Evolutionary conservation across 2,329 filamentous ascomycete species (phyloP).

Genomic region (Pseudogymnoascus sp.): DNA sequence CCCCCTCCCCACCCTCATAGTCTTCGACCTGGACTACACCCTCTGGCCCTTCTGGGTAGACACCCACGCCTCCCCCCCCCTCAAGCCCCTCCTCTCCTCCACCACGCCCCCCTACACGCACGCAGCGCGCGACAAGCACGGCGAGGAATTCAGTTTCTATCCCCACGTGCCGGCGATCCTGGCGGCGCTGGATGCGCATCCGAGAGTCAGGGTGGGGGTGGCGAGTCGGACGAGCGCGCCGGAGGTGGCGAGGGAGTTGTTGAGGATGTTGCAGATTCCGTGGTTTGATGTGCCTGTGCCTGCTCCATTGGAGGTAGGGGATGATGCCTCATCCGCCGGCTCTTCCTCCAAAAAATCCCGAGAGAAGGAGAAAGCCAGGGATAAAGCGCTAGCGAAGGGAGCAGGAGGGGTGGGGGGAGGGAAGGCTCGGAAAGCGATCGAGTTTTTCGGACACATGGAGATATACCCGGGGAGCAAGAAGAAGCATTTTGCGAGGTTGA

Average conservation of each 20-base stretch:
- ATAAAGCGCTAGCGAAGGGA: neutral
- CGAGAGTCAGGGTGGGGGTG: constrained; percentile 52
- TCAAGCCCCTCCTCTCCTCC: constrained; percentile 43
- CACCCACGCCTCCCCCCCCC: constrained; percentile 73
- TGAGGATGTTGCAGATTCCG: constrained; percentile 60
- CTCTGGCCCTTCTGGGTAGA: constrained; percentile 99
- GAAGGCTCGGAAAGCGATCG: constrained; percentile 39
- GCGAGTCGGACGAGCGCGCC: constrained; percentile 77
- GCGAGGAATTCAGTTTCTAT: constrained; percentile 66
- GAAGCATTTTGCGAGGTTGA: constrained; percentile 71
- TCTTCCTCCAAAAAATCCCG: neutral
- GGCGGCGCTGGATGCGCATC: constrained; percentile 39
- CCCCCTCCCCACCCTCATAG: constrained; percentile 72
- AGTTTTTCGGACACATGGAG: constrained; percentile 55
- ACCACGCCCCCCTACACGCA: constrained; percentile 17
- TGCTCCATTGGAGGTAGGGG: neutral
- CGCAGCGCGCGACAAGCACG: constrained; percentile 39
- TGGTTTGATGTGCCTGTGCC: constrained; percentile 16
- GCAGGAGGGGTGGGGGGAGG: constrained; percentile 15
- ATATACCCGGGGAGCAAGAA: constrained; percentile 75
- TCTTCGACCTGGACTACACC: constrained; percentile 96
- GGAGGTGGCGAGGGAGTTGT: constrained; percentile 70
- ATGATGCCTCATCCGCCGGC: neutral
- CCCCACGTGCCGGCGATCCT: constrained; percentile 60
- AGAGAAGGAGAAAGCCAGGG: neutral